A percentile compares a stretch with the other conserved stretches of the same genome.
Evolutionary conservation across 2,329 filamentous ascomycete genomes (phyloP).

Genomic region (Ustulina deusta): DNA sequence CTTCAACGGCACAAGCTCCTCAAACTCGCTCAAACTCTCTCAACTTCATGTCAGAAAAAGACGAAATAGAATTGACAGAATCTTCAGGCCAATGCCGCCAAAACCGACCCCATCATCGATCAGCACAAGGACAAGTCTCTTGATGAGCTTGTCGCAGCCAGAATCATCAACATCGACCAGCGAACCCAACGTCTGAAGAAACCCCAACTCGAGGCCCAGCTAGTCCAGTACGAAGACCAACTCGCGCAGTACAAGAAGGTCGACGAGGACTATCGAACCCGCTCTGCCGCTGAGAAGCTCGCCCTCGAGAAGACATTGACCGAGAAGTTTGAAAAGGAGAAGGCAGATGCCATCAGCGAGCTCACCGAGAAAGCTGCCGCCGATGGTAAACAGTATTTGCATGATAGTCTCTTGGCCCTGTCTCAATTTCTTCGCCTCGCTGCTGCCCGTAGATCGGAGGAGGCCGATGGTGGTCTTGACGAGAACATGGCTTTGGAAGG

Average conservation of each 20-base stretch:
- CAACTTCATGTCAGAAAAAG: background rate
- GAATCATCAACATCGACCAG: constrained; percentile 84
- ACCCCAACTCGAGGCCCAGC: constrained; percentile 75
- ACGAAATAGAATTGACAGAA: constrained; percentile 37
- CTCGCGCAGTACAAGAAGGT: constrained; percentile 80
- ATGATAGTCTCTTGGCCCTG: constrained; percentile 75
- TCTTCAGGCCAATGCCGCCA: constrained; percentile 73
- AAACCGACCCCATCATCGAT: constrained; percentile 76
- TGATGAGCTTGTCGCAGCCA: constrained; percentile 76
- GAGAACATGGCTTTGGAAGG: constrained; percentile 87
- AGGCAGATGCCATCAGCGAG: constrained; percentile 65
- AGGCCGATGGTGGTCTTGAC: constrained; percentile 71
- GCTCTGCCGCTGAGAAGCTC: constrained; percentile 68
- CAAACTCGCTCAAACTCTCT: too few relatives aligned
- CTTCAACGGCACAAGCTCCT: constrained; percentile 5
- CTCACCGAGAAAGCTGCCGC: constrained; percentile 66
- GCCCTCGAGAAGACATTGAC: constrained; percentile 68
- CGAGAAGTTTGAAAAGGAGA: constrained; percentile 65
- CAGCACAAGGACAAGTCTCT: constrained; percentile 78
- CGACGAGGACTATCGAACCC: constrained; percentile 76
- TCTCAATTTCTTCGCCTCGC: constrained; percentile 85
- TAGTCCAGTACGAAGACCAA: constrained; percentile 79
- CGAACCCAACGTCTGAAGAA: constrained; percentile 83
- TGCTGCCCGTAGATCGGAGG: constrained; percentile 79
- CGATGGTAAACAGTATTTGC: constrained; percentile 67